Conservation (phyloP, 2,329 filamentous ascomycete species). For the Pleoardoris graminearum region DNA sequence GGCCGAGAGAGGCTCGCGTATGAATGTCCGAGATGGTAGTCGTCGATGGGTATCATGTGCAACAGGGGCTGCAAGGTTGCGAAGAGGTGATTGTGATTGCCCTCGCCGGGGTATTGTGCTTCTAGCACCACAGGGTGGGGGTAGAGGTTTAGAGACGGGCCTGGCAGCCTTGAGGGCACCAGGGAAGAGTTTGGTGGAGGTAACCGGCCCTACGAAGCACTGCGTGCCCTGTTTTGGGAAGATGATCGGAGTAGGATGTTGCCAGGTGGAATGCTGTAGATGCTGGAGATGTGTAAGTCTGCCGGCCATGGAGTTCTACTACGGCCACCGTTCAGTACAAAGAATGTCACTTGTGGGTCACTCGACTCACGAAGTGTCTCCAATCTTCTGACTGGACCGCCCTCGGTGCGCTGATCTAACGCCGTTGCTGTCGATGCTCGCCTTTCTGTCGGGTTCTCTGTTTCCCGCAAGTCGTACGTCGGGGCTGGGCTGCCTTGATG, state of each 20-base stretch:
- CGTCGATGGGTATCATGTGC: conserved; percentile 49
- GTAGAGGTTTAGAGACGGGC: conserved; percentile 23
- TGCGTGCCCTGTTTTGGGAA: conserved; percentile 41
- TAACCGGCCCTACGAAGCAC: conserved; percentile 27
- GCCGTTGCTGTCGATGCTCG: conserved; percentile 32
- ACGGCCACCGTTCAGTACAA: not conserved
- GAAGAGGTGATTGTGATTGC: conserved; percentile 54
- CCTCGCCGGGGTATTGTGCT: conserved; percentile 51
- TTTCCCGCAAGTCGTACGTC: conserved; percentile 35
- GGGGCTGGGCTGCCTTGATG: conserved; percentile 37
- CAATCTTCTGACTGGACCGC: conserved; percentile 18
- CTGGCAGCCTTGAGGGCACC: conserved; percentile 19
- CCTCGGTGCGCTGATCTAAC: conserved; percentile 32
- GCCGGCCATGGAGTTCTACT: conserved; percentile 37
- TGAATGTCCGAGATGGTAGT: conserved; percentile 54
- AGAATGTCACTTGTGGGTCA: not conserved
- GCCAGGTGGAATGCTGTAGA: conserved; percentile 51
- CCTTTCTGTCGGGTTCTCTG: conserved; percentile 33
- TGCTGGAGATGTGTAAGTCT: conserved; percentile 47
- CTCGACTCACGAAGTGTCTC: not conserved
- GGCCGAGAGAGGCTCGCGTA: conserved; percentile 50
- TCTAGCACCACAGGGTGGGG: conserved; percentile 30
- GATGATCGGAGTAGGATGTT: conserved; percentile 53
- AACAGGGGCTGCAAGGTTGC: conserved; percentile 47
- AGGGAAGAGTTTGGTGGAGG: conserved; percentile 22